A percentile compares a stretch with the other conserved stretches of the same genome.
Evolutionary conservation across 2,329 filamentous ascomycete species (phyloP).

Genomic region (Aspergillus sclerotialis): DNA sequence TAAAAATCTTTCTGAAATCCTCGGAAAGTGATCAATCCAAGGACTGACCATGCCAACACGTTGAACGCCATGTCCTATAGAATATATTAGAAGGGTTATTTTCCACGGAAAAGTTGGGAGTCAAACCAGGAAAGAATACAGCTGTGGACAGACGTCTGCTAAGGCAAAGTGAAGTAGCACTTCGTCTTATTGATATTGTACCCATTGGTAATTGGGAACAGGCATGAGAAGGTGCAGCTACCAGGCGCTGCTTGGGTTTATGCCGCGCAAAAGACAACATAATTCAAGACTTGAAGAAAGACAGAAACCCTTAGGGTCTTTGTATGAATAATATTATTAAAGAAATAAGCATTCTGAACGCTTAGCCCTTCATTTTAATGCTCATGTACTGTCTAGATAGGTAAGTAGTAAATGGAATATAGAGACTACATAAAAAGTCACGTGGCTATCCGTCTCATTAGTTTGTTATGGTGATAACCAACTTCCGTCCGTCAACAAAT

Average conservation of each 20-base stretch:
- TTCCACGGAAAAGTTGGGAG: not conserved
- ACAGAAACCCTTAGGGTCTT: conserved; percentile 11
- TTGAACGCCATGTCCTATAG: conserved; percentile 75
- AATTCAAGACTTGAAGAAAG: conserved; percentile 8
- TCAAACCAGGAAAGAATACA: conserved; percentile 42
- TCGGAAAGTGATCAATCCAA: conserved; percentile 81
- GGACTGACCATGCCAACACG: conserved; percentile 79
- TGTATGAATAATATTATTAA: conserved; percentile 8
- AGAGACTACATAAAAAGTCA: too few species aligned
- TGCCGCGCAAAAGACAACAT: conserved; percentile 13
- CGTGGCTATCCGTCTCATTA: too few species aligned
- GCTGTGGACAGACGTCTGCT: conserved; percentile 31
- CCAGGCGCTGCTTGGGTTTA: conserved; percentile 2
- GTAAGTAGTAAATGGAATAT: too few species aligned
- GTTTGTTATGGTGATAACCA: too few species aligned
- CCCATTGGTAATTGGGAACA: not conserved
- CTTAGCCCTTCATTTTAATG: not conserved
- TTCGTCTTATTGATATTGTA: conserved; percentile 2
- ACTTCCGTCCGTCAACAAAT: too few species aligned
- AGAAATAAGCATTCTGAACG: conserved; percentile 13
- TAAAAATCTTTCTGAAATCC: conserved; percentile 66
- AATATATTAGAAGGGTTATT: conserved; percentile 7
- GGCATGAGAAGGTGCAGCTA: conserved; percentile 2
- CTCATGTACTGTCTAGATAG: conserved; percentile 1
- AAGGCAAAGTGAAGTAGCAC: conserved; percentile 1